Percentiles rank a stretch among this genome's conserved stretches.
Evolutionary conservation across 495 filamentous ascomycete species (phyloP).

Genomic region (Tuber aestivum): DNA sequence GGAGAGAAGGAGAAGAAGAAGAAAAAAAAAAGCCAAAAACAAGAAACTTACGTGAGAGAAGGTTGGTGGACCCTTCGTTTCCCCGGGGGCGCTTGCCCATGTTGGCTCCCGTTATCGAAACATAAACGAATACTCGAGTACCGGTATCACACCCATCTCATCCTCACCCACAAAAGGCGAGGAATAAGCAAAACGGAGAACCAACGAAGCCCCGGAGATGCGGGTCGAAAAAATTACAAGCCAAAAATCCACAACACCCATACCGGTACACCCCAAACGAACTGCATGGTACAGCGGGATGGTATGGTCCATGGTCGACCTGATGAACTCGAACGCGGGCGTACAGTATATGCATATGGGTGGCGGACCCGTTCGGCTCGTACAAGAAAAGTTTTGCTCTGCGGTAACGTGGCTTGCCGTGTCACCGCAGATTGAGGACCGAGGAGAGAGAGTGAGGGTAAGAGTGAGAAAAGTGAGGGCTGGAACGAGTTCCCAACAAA

Average conservation of each 20-base stretch:
- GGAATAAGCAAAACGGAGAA: background rate
- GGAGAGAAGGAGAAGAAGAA: background rate
- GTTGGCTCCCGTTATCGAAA: constrained; percentile 3
- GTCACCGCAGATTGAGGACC: background rate
- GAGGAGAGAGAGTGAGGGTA: background rate
- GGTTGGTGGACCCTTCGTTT: background rate
- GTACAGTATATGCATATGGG: background rate
- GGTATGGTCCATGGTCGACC: background rate
- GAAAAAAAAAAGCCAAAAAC: background rate
- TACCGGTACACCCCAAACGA: background rate
- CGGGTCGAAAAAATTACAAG: background rate
- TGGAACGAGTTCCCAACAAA: background rate
- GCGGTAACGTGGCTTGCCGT: background rate
- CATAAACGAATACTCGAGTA: background rate
- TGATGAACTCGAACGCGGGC: background rate
- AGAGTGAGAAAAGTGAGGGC: background rate
- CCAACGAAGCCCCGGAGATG: background rate
- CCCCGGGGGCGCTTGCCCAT: background rate
- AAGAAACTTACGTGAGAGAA: constrained; percentile 2
- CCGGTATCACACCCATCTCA: background rate
- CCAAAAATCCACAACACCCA: background rate
- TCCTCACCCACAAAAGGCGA: background rate
- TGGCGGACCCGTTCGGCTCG: background rate
- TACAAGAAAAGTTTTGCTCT: background rate
- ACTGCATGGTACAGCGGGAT: background rate